These are phyloP conservation scores for Ophiostoma sp. DNA, from an alignment of 2,329 filamentous ascomycete genomes.

Conservation along the genomic window DNA sequence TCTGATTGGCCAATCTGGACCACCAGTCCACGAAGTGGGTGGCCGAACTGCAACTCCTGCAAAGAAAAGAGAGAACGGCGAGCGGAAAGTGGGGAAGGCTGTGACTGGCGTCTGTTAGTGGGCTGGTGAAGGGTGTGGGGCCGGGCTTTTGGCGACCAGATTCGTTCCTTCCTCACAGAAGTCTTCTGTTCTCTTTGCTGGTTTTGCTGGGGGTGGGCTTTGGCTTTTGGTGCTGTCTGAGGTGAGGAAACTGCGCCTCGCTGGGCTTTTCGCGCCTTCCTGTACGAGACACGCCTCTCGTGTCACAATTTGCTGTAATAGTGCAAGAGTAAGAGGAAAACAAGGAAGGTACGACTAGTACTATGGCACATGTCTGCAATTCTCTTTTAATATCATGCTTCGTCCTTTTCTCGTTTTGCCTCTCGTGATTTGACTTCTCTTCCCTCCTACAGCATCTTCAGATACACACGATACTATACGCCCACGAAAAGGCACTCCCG, in stretches of 20 bases:
- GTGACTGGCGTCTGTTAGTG: conserved; percentile 1
- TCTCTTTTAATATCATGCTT: conserved; percentile 14
- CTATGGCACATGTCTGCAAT: not conserved
- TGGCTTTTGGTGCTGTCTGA: not conserved
- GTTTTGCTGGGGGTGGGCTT: not conserved
- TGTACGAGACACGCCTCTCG: conserved; percentile 3
- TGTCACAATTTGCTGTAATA: not conserved
- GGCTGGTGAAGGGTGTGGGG: conserved; percentile 11
- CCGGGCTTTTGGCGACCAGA: not conserved
- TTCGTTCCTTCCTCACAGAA: not conserved
- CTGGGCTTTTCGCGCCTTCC: conserved; percentile 21
- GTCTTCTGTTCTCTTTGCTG: not conserved
- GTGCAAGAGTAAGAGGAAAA: not conserved
- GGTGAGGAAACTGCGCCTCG: conserved; percentile 24
- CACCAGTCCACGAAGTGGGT: not conserved
- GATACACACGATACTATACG: conserved; percentile 2
- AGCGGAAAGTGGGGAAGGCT: conserved; percentile 20
- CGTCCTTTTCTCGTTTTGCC: not conserved
- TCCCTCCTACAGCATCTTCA: conserved; percentile 7
- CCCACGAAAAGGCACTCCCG: not conserved
- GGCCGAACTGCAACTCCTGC: not conserved
- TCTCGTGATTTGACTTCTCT: conserved; percentile 6
- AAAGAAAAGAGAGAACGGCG: not conserved
- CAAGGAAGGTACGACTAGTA: not conserved
- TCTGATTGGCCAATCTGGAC: conserved; percentile 14